Evolutionary conservation across 768 basidiomycete species (phyloP), one percentile per base, ranked within the genome.

Genomic region (Lentinula lateritia): DNA sequence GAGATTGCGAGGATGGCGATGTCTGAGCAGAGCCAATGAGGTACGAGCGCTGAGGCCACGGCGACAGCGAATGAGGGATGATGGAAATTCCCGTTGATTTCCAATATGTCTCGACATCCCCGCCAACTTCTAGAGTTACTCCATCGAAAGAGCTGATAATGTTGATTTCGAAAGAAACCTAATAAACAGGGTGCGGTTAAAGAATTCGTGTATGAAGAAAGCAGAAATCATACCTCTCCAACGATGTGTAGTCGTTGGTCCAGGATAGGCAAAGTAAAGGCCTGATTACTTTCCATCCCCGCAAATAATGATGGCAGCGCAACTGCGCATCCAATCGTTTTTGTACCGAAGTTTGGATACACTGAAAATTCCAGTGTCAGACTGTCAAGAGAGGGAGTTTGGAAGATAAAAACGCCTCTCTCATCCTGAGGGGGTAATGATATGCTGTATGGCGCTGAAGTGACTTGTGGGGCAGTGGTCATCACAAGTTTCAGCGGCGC

Each of bases 21-120:
- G 84, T 84, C 58, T 87, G 83, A 13, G 83, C 76, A 6, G 87
- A 88, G 63, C 83, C 80, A 58, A 79, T 75, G 57, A 76, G 72
- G 60, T 72, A 78, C 3, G 79, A 80, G 48, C 76, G 75, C 50
- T 76, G 78, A 42, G 73, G 70, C 63, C 73, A 71, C 28, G 74
- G 75, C 46, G 77, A 73, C 58, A 71, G 72, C 50, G 69, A 75
- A 65, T 72, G 75, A 65, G 83, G 78, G 18, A 76, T 76, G 3
- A 83, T 78, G 16, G 80, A 72, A 50, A 76, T 74, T 35, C 78
- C 78, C 18, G 88, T 85, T 2, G 95, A 95, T 75, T 98, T 98
- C 97, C 97, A 99, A 72, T 99, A 99, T 0, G 96, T 99, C 76
- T 98, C 95, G 34, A 98, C 84, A 56, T 92, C 87, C 28, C 97